Conservation (phyloP, 1,284 basidiomycete species). For the Cryptococcus sp. region DNA sequence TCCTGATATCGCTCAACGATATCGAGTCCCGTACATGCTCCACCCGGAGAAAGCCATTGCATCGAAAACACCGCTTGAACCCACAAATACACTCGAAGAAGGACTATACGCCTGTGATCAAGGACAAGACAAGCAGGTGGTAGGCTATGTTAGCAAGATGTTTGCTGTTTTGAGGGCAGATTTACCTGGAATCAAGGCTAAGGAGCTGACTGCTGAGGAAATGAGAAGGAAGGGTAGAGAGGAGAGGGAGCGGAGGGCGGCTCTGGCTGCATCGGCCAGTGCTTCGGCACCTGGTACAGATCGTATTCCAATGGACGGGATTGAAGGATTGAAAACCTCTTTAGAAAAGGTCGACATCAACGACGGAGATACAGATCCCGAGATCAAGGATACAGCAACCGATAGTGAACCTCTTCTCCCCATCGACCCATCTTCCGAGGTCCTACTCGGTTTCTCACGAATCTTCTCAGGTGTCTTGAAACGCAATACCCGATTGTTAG, state of each 20-base stretch:
- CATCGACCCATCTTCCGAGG: conserved; percentile 50
- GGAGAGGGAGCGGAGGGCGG: conserved; percentile 56
- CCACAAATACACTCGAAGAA: conserved; percentile 74
- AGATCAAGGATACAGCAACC: conserved; percentile 16
- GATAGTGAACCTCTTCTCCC: background rate
- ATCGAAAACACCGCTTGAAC: conserved; percentile 44
- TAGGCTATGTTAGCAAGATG: conserved; percentile 97
- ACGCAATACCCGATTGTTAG: conserved; percentile 63
- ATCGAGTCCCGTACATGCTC: conserved; percentile 86
- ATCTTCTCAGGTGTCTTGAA: conserved; percentile 84
- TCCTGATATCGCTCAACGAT: conserved; percentile 74
- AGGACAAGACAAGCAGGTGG: conserved; percentile 59
- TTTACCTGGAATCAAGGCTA: conserved; percentile 79
- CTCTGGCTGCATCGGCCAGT: conserved; percentile 39
- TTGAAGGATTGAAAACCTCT: conserved; percentile 23
- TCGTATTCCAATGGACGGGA: conserved; percentile 14
- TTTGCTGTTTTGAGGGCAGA: conserved; percentile 79
- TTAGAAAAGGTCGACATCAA: conserved; percentile 19
- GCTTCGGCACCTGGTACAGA: conserved; percentile 15
- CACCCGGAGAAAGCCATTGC: conserved; percentile 63
- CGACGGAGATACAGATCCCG: conserved; percentile 2
- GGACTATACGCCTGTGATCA: conserved; percentile 73
- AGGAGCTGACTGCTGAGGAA: conserved; percentile 75
- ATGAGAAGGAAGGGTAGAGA: conserved; percentile 68
- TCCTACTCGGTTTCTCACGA: conserved; percentile 84